Evolutionary conservation across 2,329 filamentous ascomycete species (phyloP).

Genomic region (Geosmithia flava): DNA sequence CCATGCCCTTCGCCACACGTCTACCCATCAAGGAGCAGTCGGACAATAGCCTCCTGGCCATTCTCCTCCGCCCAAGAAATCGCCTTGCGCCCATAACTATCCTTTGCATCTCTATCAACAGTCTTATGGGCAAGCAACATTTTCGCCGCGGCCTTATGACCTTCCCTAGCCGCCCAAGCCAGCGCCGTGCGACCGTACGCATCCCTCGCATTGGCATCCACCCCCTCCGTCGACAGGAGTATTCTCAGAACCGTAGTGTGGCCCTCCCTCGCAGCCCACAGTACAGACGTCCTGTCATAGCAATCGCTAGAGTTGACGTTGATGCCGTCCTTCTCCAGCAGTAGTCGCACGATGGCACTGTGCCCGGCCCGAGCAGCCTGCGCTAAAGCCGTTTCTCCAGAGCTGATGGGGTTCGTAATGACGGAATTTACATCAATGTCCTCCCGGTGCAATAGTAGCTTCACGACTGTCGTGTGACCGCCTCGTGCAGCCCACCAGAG

Average conservation of each 20-base stretch:
- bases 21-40: not conserved
- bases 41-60: not conserved
- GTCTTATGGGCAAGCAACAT: conserved; percentile 1
- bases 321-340: not conserved
- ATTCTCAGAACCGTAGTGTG: not conserved
- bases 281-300: not conserved
- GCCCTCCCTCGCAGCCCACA: not conserved
- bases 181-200: not conserved
- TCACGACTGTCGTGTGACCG: conserved; percentile 4
- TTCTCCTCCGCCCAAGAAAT: not conserved
- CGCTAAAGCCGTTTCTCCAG: not conserved
- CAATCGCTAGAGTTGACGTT: not conserved
- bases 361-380: not conserved
- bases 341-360: not conserved
- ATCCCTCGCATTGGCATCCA: not conserved
- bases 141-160: conserved; percentile 1
- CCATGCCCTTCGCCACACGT: no score
- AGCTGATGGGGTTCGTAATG: not conserved
- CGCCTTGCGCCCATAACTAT: not conserved
- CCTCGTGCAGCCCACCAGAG: not conserved
- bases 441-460: not conserved
- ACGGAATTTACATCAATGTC: not conserved
- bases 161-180: not conserved
- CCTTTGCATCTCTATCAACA: not conserved
- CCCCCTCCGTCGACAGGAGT: not conserved